phyloP scores from a whole-genome alignment of 208 protist genomes.

The Angomonas ambiguus region DNA sequence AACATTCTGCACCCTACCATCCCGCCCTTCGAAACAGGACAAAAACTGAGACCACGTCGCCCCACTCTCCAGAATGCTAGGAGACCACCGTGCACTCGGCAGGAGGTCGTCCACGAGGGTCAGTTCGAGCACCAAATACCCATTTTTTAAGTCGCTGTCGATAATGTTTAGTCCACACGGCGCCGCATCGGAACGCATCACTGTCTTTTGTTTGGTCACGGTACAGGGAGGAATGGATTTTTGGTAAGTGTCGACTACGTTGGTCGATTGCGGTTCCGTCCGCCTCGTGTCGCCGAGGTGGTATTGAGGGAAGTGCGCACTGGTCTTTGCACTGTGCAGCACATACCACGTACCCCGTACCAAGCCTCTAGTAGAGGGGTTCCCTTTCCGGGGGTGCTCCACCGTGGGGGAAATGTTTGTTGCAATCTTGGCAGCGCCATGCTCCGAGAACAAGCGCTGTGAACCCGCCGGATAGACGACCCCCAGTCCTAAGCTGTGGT shows the following conservation, averaged over 20 bases:
- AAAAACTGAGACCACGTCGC: slow-evolving; percentile 46
- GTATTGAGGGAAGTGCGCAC: not conserved
- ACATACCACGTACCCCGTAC: slow-evolving; percentile 37
- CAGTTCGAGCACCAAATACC: slow-evolving; percentile 65
- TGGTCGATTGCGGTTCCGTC: not conserved
- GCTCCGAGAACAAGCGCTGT: not conserved
- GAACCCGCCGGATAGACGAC: slow-evolving; percentile 31
- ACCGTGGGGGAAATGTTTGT: not conserved
- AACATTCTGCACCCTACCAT: slow-evolving; percentile 29
- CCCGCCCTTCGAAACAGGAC: slow-evolving; percentile 48
- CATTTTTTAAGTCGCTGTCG: slow-evolving; percentile 68
- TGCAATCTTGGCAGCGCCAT: not conserved
- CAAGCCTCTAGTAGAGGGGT: not conserved
- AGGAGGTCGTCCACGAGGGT: slow-evolving; percentile 16
- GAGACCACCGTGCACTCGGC: slow-evolving; percentile 20
- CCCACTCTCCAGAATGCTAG: slow-evolving; percentile 23
- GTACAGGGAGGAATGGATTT: not conserved
- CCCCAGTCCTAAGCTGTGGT: slow-evolving; percentile 16
- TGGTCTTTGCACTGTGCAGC: slow-evolving; percentile 26
- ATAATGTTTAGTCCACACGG: slow-evolving; percentile 63
- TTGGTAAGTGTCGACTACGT: not conserved
- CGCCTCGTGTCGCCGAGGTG: not conserved
- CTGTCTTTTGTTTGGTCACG: not conserved
- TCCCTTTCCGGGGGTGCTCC: not conserved
- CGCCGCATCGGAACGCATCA: slow-evolving; percentile 29